phyloP scores from a whole-genome alignment of 176 grass and related monocot species.

The Avena atlantica region DNA sequence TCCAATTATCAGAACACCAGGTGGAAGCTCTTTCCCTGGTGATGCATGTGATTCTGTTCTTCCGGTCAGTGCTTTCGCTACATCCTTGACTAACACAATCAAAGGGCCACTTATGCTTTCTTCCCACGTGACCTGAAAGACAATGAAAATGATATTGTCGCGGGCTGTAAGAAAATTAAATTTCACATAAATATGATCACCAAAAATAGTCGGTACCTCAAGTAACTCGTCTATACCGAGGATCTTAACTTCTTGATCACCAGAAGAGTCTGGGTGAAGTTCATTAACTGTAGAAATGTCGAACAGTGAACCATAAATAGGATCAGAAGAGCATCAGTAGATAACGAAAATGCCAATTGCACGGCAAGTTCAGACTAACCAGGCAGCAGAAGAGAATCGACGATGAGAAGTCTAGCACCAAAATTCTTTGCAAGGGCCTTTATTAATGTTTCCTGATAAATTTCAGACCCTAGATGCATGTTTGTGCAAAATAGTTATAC shows the following conservation, averaged over 20 bases:
- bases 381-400: slow-evolving; percentile 71
- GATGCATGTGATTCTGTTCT: slow-evolving; percentile 53
- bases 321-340: slow-evolving; percentile 16
- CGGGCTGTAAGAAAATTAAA: neutral
- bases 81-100: slow-evolving; percentile 78
- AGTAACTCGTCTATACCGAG: slow-evolving; percentile 63
- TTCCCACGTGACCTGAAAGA: slow-evolving; percentile 70
- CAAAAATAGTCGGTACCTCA: slow-evolving; percentile 55
- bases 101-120: slow-evolving; percentile 71
- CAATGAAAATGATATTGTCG: slow-evolving; percentile 15
- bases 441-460: slow-evolving; percentile 79
- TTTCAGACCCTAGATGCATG: slow-evolving; percentile 65
- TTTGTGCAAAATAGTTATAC: slow-evolving; percentile 15
- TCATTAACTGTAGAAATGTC: slow-evolving; percentile 49
- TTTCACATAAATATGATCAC: neutral
- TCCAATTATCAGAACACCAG: slow-evolving; percentile 83
- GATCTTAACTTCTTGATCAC: slow-evolving; percentile 46
- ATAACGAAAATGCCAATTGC: neutral
- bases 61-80: slow-evolving; percentile 56
- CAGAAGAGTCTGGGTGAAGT: slow-evolving; percentile 50
- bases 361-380: slow-evolving; percentile 46
- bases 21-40: slow-evolving; percentile 60
- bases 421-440: slow-evolving; percentile 86
- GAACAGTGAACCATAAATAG: slow-evolving; percentile 1
- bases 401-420: slow-evolving; percentile 67